A percentile compares a stretch with the other conserved stretches of the same genome.
phyloP scores from a whole-genome alignment of 192 early-diverging fungal species.

The Coemansia sp. region DNA sequence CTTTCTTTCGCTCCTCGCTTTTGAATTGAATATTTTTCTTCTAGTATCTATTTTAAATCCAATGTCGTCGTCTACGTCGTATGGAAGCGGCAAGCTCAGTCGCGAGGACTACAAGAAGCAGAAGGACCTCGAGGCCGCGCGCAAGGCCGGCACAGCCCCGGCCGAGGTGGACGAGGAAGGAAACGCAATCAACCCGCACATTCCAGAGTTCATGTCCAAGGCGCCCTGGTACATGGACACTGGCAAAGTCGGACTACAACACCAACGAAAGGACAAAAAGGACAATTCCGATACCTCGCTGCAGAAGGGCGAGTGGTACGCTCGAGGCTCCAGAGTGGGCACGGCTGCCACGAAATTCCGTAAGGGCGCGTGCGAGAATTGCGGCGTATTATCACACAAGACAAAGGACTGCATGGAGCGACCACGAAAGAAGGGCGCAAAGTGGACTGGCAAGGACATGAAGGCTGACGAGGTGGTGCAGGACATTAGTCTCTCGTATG shows the following conservation, averaged over 20 bases:
- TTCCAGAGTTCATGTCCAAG: slow-evolving; percentile 93
- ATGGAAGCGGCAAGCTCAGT: slow-evolving; percentile 65
- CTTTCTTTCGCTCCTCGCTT: neutral
- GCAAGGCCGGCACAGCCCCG: slow-evolving; percentile 90
- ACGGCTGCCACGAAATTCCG: slow-evolving; percentile 87
- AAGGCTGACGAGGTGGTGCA: slow-evolving; percentile 81
- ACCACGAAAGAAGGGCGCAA: slow-evolving; percentile 85
- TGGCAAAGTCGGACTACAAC: slow-evolving; percentile 80
- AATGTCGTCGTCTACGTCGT: slow-evolving; percentile 18
- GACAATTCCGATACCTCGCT: neutral
- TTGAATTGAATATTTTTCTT: neutral
- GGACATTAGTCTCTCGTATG: slow-evolving; percentile 76
- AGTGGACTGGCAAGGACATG: slow-evolving; percentile 80
- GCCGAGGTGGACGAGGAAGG: slow-evolving; percentile 85
- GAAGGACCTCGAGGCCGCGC: slow-evolving; percentile 93
- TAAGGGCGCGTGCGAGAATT: slow-evolving; percentile 97
- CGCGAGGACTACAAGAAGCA: slow-evolving; percentile 93
- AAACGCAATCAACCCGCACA: slow-evolving; percentile 97
- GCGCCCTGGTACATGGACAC: slow-evolving; percentile 93
- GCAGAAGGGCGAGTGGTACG: slow-evolving; percentile 27
- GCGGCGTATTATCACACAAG: slow-evolving; percentile 94
- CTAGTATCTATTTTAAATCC: neutral
- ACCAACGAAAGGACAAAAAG: slow-evolving; percentile 61
- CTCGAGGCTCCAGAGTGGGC: slow-evolving; percentile 51
- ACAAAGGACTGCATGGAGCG: slow-evolving; percentile 92